phyloP scores from a whole-genome alignment of 2,329 filamentous ascomycete species.

The Macroventuria anomochaeta region DNA sequence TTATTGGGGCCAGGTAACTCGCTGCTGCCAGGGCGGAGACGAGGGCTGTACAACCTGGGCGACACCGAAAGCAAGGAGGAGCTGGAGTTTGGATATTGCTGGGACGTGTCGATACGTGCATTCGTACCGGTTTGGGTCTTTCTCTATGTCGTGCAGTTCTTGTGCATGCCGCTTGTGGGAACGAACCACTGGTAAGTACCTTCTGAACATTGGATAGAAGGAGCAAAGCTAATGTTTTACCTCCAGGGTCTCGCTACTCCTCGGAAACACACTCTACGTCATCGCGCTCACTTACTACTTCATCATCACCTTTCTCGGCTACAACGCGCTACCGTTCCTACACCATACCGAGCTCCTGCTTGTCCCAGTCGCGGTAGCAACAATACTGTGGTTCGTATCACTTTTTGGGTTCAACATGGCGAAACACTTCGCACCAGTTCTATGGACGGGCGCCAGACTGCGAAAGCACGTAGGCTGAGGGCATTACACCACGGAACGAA shows the following conservation, averaged over 20 bases:
- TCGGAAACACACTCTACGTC: slow-evolving; percentile 72
- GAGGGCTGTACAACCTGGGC: slow-evolving; percentile 64
- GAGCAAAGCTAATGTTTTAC: background rate
- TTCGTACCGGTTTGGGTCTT: slow-evolving; percentile 73
- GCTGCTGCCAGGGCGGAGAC: slow-evolving; percentile 58
- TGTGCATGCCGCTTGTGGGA: slow-evolving; percentile 67
- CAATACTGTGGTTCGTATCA: slow-evolving; percentile 64
- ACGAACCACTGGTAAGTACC: slow-evolving; percentile 58
- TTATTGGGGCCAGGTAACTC: slow-evolving; percentile 65
- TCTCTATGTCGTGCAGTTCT: slow-evolving; percentile 70
- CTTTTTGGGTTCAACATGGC: slow-evolving; percentile 60
- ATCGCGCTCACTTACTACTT: slow-evolving; percentile 70
- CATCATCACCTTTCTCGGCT: slow-evolving; percentile 72
- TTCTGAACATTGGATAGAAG: background rate
- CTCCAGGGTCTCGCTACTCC: slow-evolving; percentile 60
- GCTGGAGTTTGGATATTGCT: slow-evolving; percentile 74
- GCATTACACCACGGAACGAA: background rate
- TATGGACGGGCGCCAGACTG: slow-evolving; percentile 57
- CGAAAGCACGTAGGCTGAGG: slow-evolving; percentile 46
- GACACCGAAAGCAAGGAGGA: slow-evolving; percentile 59
- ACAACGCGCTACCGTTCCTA: slow-evolving; percentile 71
- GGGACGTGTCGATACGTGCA: slow-evolving; percentile 71
- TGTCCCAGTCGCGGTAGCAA: slow-evolving; percentile 65
- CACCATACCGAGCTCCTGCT: slow-evolving; percentile 71
- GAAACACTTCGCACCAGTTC: slow-evolving; percentile 58